These are phyloP conservation scores for Acanthamoeba royreba DNA, from an alignment of 208 protist species.

Conservation along the genomic window DNA sequence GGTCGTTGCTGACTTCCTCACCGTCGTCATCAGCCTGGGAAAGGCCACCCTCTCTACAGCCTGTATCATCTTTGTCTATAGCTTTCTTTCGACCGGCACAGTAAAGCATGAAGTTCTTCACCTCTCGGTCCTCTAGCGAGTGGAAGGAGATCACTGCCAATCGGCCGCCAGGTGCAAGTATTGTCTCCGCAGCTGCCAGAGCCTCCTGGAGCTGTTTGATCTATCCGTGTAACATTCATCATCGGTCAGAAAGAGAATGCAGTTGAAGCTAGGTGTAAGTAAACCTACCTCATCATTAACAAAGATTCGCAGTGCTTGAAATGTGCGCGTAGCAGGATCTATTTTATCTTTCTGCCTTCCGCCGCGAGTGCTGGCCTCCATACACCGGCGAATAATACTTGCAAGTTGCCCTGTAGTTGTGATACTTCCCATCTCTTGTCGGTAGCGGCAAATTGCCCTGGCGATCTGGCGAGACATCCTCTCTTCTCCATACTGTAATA, in stretches of 20 bases:
- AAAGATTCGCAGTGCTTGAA: slow-evolving; percentile 43
- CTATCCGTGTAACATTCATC: neutral
- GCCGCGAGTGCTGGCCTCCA: neutral
- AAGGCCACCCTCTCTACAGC: neutral
- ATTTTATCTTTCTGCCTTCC: neutral
- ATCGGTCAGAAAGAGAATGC: neutral
- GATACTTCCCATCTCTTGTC: neutral
- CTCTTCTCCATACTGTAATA: slow-evolving; percentile 22
- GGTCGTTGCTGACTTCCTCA: too few species aligned
- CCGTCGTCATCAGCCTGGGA: neutral
- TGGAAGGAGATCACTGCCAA: slow-evolving; percentile 45
- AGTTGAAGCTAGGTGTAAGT: neutral
- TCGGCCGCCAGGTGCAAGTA: neutral
- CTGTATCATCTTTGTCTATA: neutral
- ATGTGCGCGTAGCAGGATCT: slow-evolving; percentile 35
- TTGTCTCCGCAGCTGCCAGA: neutral
- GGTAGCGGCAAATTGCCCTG: neutral
- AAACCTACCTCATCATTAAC: slow-evolving; percentile 23
- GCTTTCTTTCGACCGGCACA: neutral
- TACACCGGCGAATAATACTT: neutral
- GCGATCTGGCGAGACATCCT: slow-evolving; percentile 19
- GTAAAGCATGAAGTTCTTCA: slow-evolving; percentile 18
- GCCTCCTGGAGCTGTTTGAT: neutral
- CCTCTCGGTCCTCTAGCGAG: slow-evolving; percentile 41
- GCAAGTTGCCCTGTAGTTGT: neutral